Evolutionary conservation across 192 early-diverging fungal species (phyloP).

Genomic region (Coemansia sp.): DNA sequence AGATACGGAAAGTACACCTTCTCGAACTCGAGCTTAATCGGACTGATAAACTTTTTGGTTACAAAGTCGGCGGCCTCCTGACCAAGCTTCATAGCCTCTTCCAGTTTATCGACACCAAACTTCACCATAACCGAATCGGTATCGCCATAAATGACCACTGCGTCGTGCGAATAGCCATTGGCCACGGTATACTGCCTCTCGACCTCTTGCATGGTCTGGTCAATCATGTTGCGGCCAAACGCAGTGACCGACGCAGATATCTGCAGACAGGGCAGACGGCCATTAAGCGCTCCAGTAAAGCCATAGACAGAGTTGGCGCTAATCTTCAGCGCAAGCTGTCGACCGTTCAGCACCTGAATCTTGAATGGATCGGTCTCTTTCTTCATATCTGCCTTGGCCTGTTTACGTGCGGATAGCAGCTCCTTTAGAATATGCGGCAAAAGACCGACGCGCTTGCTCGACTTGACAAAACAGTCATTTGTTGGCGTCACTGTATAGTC

Average conservation of each 20-base stretch:
- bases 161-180: conserved; percentile 87
- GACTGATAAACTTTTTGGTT: conserved; percentile 80
- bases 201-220: conserved; percentile 78
- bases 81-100: conserved; percentile 85
- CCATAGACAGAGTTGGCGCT: conserved; percentile 98
- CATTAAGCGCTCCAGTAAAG: conserved; percentile 92
- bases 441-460: conserved; percentile 72
- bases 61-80: conserved; percentile 83
- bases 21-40: conserved; percentile 99
- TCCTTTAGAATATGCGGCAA: conserved; percentile 87
- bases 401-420: conserved; percentile 87
- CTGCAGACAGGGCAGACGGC: conserved; percentile 86
- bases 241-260: conserved; percentile 94
- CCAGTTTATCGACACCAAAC: conserved; percentile 80
- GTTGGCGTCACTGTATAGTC: conserved; percentile 91
- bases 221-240: conserved; percentile 96
- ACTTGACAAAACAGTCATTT: conserved; percentile 87
- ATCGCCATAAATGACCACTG: conserved; percentile 95
- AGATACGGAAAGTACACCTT: conserved; percentile 99
- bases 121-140: conserved; percentile 99
- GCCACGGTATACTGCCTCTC: conserved; percentile 78
- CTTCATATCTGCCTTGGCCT: conserved; percentile 90
- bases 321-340: conserved; percentile 94
- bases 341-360: conserved; percentile 89
- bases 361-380: conserved; percentile 97